Evolutionary conservation across 306 rosid genomes (phyloP), one percentile per base, ranked within the genome.

Genomic region (Castanea crenata): DNA sequence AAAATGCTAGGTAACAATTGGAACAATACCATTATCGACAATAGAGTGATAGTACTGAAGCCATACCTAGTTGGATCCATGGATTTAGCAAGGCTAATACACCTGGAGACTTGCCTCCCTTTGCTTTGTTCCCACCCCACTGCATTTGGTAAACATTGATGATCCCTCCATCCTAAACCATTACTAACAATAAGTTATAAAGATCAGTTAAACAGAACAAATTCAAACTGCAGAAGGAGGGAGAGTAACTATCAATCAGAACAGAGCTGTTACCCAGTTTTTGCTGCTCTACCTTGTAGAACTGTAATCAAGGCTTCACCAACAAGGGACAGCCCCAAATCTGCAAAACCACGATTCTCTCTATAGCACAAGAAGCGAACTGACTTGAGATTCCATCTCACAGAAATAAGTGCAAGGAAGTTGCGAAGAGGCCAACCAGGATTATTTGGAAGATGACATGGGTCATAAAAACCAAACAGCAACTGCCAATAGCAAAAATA

Each of bases 401-500:
- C 84, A 81, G 83, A 83, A 76, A 87, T 87, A 75, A 95, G 91
- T 14, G 98, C 94, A 87, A 95, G 89, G 84, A 88, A 84, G 92
- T 95, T 95, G 83, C 99, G 92, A 38, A 95, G 96, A 44, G 98
- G 98, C 99, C 99, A 95, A 34, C 99, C 98, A 2, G 99, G 98
- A 88, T 85, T 91, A 64, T 85, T 87, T 73, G 91, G 94, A 78
- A 91, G 96, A 89, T 95, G 96, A 80, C 94, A 95, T 38, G 97
- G 99, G 74, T 95, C 99, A 29, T 92, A 95, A 88, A 95, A 95
- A n/a, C 98, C 99, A 73, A 95, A 95, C 20, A 95, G 86, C 55
- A 87, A 79, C 99, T 95, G 97, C 82, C 75, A 76, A 85, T 57
- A 78, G 71, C 78, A 88, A 79, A 23, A 12, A 59, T 14, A 58